These are phyloP conservation scores for Serpula lacrymans DNA, from an alignment of 768 basidiomycete species.

Conservation along the genomic window DNA sequence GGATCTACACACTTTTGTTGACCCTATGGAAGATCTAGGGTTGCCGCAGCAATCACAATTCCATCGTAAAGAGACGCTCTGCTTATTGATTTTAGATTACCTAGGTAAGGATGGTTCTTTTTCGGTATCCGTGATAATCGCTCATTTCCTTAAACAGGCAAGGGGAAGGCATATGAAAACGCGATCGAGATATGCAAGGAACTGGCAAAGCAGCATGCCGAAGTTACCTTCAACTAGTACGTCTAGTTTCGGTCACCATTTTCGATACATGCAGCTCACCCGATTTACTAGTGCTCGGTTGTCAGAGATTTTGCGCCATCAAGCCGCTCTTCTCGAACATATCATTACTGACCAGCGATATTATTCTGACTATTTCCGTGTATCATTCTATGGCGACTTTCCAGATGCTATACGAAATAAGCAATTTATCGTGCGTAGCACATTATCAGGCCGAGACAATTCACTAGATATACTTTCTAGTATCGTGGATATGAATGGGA, in stretches of 20 bases:
- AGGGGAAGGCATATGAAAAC: conserved; percentile 96
- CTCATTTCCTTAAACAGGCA: conserved; percentile 49
- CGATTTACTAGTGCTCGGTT: conserved; percentile 58
- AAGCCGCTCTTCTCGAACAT: conserved; percentile 83
- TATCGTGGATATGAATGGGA: conserved; percentile 97
- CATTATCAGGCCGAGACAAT: conserved; percentile 1
- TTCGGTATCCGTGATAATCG: conserved; percentile 4
- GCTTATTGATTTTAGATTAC: conserved; percentile 89
- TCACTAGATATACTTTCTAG: conserved; percentile 32
- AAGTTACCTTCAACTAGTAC: conserved; percentile 89
- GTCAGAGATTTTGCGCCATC: conserved; percentile 81
- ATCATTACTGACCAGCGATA: conserved; percentile 81
- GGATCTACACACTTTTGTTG: conserved; percentile 77
- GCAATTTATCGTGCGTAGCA: conserved; percentile 73
- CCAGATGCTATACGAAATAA: conserved; percentile 82
- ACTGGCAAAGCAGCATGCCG: conserved; percentile 81
- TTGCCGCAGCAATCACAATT: conserved; percentile 93
- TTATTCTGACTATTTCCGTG: conserved; percentile 90
- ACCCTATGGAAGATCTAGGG: conserved; percentile 85
- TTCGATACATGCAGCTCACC: conserved; percentile 7
- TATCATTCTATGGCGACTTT: conserved; percentile 92
- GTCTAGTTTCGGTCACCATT: conserved; percentile 19
- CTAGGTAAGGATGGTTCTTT: conserved; percentile 51
- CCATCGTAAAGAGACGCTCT: conserved; percentile 90
- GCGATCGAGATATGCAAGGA: conserved; percentile 94